Percentiles rank a stretch among this genome's conserved stretches.
Evolutionary conservation across 768 basidiomycete species (phyloP).

Genomic region (Tulasnella sp.): DNA sequence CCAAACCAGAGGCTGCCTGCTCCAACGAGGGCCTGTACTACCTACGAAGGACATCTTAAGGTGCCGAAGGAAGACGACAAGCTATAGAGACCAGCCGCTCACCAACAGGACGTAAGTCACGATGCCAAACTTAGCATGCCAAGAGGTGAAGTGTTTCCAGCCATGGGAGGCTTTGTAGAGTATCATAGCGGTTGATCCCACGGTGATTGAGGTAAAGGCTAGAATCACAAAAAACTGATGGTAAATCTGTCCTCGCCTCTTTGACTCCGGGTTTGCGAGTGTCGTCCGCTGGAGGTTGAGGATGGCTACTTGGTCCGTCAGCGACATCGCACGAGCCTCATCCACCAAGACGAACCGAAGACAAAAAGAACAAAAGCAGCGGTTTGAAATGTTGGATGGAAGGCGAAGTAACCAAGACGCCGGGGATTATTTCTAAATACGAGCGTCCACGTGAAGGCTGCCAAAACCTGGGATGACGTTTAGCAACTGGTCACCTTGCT

Average conservation of each 20-base stretch:
- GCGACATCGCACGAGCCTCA: neutral
- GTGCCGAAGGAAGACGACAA: neutral
- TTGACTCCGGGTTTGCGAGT: neutral
- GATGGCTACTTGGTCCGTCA: neutral
- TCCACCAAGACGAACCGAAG: neutral
- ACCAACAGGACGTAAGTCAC: neutral
- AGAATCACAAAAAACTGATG: neutral
- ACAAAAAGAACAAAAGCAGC: slow-evolving; percentile 5
- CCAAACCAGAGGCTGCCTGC: slow-evolving; percentile 17
- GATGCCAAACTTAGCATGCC: slow-evolving; percentile 15
- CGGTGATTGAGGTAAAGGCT: neutral
- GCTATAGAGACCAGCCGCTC: neutral
- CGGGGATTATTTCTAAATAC: slow-evolving; percentile 15
- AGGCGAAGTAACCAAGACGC: slow-evolving; percentile 13
- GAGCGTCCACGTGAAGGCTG: slow-evolving; percentile 15
- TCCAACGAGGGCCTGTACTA: slow-evolving; percentile 10
- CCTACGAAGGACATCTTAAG: neutral
- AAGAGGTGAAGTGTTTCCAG: slow-evolving; percentile 13
- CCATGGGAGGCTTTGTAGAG: slow-evolving; percentile 14
- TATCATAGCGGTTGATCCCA: slow-evolving; percentile 13
- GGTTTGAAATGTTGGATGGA: slow-evolving; percentile 15
- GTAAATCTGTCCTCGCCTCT: neutral
- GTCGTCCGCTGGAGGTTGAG: slow-evolving; percentile 6
- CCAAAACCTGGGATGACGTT: neutral
- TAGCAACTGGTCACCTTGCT: neutral